A percentile compares a stretch with the other conserved stretches of the same genome.
These are phyloP conservation scores for Trypanosoma cruzi DNA, from an alignment of 208 protist genomes.

Conservation along the genomic window DNA sequence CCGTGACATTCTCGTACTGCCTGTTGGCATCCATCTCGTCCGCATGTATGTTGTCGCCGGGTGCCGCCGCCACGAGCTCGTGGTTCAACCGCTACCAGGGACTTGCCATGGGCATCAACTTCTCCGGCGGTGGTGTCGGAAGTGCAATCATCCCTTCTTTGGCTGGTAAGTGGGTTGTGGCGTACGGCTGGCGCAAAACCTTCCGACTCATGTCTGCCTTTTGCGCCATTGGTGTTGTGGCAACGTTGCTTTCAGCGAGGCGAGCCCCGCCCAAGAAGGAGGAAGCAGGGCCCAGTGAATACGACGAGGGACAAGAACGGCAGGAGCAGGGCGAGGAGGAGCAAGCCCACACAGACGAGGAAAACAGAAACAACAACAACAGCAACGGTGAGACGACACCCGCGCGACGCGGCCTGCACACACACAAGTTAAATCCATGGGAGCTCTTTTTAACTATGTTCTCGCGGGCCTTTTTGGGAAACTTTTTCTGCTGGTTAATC, in stretches of 20 bases:
- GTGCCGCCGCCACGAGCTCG: slow-evolving; percentile 65
- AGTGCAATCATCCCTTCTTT: slow-evolving; percentile 73
- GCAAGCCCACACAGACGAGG: too few relatives aligned
- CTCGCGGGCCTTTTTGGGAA: slow-evolving; percentile 55
- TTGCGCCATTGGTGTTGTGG: slow-evolving; percentile 75
- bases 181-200: slow-evolving; percentile 81
- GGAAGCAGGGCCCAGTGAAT: background rate
- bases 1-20: slow-evolving; percentile 71
- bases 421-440: slow-evolving; percentile 31
- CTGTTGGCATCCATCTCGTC: slow-evolving; percentile 70
- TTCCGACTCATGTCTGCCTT: slow-evolving; percentile 83
- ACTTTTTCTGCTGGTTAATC: slow-evolving; percentile 81
- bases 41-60: slow-evolving; percentile 79
- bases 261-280: background rate
- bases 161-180: slow-evolving; percentile 56
- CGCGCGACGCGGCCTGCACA: slow-evolving; percentile 11
- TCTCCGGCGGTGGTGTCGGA: slow-evolving; percentile 72
- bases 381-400: background rate
- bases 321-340: too few relatives aligned
- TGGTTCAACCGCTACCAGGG: slow-evolving; percentile 67
- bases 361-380: too few relatives aligned
- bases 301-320: too few relatives aligned
- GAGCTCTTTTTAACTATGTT: slow-evolving; percentile 59
- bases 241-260: slow-evolving; percentile 45
- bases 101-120: slow-evolving; percentile 79